phyloP scores from a whole-genome alignment of 768 basidiomycete genomes.

The Hebeloma cylindrosporum region DNA sequence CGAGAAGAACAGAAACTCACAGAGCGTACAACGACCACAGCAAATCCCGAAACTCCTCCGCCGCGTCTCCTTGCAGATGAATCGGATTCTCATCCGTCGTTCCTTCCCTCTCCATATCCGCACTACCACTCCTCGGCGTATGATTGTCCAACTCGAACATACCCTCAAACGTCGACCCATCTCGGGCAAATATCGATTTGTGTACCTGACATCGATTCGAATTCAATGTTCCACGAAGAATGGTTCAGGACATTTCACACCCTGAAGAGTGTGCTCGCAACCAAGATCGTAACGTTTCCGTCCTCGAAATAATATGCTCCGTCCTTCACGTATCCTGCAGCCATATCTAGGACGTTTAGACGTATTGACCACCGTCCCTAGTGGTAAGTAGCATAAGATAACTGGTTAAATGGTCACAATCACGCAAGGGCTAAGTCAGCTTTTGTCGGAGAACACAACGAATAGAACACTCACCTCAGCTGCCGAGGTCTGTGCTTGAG shows the following conservation, averaged over 20 bases:
- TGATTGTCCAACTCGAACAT: slow-evolving; percentile 47
- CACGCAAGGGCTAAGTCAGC: no score
- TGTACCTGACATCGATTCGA: slow-evolving; percentile 13
- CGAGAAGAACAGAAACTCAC: slow-evolving; percentile 32
- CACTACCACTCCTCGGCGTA: no score
- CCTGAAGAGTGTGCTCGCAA: slow-evolving; percentile 47
- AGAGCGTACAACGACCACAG: slow-evolving; percentile 53
- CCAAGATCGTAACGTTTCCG: slow-evolving; percentile 42
- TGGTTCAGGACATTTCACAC: slow-evolving; percentile 27
- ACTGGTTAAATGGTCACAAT: no score
- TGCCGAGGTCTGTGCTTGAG: no score
- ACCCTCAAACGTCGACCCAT: slow-evolving; percentile 37
- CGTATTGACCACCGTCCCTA: no score
- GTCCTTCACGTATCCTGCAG: slow-evolving; percentile 3
- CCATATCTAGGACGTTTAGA: no score
- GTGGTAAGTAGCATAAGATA: no score
- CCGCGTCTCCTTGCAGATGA: slow-evolving; percentile 46
- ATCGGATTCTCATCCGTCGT: slow-evolving; percentile 52
- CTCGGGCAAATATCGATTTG: slow-evolving; percentile 28
- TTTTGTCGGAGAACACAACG: no score
- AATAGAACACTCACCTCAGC: no score
- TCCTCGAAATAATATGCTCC: slow-evolving; percentile 41
- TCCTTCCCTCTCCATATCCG: slow-evolving; percentile 35
- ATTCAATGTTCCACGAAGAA: neutral
- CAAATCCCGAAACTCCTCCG: slow-evolving; percentile 49